A percentile compares a stretch with the other conserved stretches of the same genome.
Evolutionary conservation across 768 basidiomycete species (phyloP).

Genomic region (Tubosaeta sp.): DNA sequence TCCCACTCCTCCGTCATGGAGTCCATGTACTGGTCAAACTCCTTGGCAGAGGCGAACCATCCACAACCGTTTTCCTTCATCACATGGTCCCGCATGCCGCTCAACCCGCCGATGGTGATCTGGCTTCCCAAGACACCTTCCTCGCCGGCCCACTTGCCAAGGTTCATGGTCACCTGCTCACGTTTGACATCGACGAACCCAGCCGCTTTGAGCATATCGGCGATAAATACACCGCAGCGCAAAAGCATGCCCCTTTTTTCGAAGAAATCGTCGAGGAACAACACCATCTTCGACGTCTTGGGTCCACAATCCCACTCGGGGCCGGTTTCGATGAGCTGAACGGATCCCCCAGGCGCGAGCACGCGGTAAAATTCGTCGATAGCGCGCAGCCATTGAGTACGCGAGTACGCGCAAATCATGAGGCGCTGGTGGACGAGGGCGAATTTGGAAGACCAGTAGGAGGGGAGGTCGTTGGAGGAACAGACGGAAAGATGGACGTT

Average conservation of each 20-base stretch:
- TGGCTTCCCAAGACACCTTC: slow-evolving; percentile 12
- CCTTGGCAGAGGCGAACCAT: slow-evolving; percentile 8
- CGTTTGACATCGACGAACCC: slow-evolving; percentile 12
- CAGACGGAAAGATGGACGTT: slow-evolving; percentile 21
- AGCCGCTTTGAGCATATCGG: slow-evolving; percentile 2
- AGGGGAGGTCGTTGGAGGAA: slow-evolving; percentile 27
- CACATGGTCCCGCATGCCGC: slow-evolving; percentile 15
- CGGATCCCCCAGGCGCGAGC: slow-evolving; percentile 30
- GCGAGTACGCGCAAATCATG: slow-evolving; percentile 26
- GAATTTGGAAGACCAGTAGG: slow-evolving; percentile 29
- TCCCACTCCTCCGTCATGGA: slow-evolving; percentile 21
- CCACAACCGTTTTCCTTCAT: slow-evolving; percentile 18
- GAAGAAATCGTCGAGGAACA: slow-evolving; percentile 3
- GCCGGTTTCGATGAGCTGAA: slow-evolving; percentile 27
- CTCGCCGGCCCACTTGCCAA: slow-evolving; percentile 19
- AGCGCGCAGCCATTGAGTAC: slow-evolving; percentile 24
- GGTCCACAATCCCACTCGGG: slow-evolving; percentile 6
- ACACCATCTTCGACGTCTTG: neutral
- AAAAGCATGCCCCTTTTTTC: neutral
- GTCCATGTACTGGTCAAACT: slow-evolving; percentile 14
- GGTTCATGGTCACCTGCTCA: slow-evolving; percentile 8
- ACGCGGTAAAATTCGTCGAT: slow-evolving; percentile 30
- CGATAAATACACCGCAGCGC: neutral
- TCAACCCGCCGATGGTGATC: slow-evolving; percentile 8
- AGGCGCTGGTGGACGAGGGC: slow-evolving; percentile 31